Base-by-base conservation (phyloP, 371 early-diverging fungal species). In the Batkoa obscura region DNA sequence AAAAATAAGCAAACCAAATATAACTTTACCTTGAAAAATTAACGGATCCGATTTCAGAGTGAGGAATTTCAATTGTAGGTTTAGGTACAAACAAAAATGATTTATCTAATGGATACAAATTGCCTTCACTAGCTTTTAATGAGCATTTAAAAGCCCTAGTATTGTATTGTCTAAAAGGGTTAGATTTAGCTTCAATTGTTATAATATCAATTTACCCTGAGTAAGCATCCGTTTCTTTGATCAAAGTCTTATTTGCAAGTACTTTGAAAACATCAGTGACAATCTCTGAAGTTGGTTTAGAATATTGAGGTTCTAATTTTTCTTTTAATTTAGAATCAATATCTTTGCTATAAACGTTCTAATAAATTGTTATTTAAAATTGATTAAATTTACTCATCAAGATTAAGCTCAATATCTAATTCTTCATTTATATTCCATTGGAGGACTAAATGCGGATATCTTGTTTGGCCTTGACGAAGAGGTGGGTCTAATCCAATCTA, bases 381-480 rank as follows among this genome's bases (percentile, higher is more conserved):
- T 61, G 42, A 13, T 6, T 50, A 10, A 2, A 30, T 36, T 34
- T 41, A 66, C 71, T 84, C 84, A 43, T 85, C 86, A 59, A 94
- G 57, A 61, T 87, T 89, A 41, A 94, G 67, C 8, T 81, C 78
- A 2, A 86, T 67, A 48, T 92, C 90, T 8, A 81, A 77, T 58
- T 94, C 92, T 56, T 93, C 92, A 58, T 93, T 91, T 37, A 83
- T 74, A 35, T 84, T 81, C 73, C 98, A 91, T 65, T 95, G 93
- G 70, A 97, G 82, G 9, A 95, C 95, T 64, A 99, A 64, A 73
- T 86, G 93, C 3, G 94, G 90, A 72, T 99, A 98, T 63, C 87
- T 78, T 23, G 99, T 99, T 68, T 98, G 98, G 51, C 99, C 99
- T 70, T 99, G 99, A 50, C 97, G 80, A 51, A 99, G 71, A 12